phyloP scores from a whole-genome alignment of 495 filamentous ascomycete genomes.

The Paragyromitra xinjiangensis region DNA sequence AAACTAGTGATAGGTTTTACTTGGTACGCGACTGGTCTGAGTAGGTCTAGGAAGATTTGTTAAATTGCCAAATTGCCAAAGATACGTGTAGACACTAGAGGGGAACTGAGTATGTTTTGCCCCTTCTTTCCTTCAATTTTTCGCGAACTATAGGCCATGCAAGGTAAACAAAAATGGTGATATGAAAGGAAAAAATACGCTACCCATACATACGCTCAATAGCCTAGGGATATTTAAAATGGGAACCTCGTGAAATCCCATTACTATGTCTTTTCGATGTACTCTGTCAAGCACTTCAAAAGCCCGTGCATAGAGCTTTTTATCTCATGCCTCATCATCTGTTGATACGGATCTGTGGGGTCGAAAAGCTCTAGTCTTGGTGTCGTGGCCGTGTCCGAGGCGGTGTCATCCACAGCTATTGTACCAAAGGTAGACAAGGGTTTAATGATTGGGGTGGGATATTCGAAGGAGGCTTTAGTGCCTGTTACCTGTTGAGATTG shows the following conservation, averaged over 20 bases:
- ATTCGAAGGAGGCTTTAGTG: neutral
- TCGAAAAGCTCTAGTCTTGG: neutral
- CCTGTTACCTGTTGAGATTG: too few relatives aligned
- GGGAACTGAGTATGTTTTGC: too few relatives aligned
- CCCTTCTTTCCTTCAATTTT: neutral
- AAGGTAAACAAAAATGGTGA: neutral
- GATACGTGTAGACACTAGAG: too few relatives aligned
- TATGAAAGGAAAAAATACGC: neutral
- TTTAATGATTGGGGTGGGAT: neutral
- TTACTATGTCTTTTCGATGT: neutral
- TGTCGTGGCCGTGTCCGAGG: neutral
- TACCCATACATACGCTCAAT: neutral
- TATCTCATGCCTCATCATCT: neutral
- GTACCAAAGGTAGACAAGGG: neutral
- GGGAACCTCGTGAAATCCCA: neutral
- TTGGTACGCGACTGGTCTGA: neutral
- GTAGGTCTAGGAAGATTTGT: too few relatives aligned
- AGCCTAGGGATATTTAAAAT: neutral
- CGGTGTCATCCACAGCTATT: conserved; percentile 3
- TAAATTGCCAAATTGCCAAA: too few relatives aligned
- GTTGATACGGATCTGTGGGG: neutral
- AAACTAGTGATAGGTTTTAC: neutral
- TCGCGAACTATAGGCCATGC: neutral
- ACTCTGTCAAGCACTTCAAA: neutral
- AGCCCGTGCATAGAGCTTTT: neutral